Evolutionary conservation across 305 asterid species (phyloP), one percentile per base, ranked within the genome.

Genomic region (Andrographis paniculata): DNA sequence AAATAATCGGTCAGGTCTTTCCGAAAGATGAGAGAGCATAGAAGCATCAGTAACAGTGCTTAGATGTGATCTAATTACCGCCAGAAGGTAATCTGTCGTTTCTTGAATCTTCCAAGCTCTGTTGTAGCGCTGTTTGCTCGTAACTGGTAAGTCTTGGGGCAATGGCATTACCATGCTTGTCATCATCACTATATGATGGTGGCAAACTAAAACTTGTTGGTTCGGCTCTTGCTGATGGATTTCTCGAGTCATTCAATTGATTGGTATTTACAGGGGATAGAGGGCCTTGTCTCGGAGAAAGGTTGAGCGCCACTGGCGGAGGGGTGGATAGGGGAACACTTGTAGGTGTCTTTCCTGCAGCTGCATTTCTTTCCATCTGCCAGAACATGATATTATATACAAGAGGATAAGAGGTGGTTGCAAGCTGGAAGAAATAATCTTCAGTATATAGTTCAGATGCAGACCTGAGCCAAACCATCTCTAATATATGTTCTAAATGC

Each of bases 361-460:
- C 99, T 0, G 96, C 88, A 68, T 81, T 87, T 73, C 73, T 87
- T 76, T 93, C 99, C 99, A 84, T 93, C 99, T 93, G 89, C 72
- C 69, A 52, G 17, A 56, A 50, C 41, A 61, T 22, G 17, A 56
- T 46, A 60, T 14, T 17, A 21, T 20, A 14, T 27, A 50, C 50
- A 6, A 41, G 37, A 20, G 28, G 9, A 37, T 30, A 43, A 30
- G 52, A 39, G 38, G 28, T 7, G 28, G 14, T 15, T 11, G 16
- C 11, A 36, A 31, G 40, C 12, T 43, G 38, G 4, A 20, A n/a
- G 20, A 55, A 27, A 47, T 52, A 42, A 17, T 27, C 17, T 20
- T 45, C 9, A 39, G 52, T 24, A 47, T 6, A n/a, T 47, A 38
- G 53, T 58, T 21, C 27, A 46, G 58, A 59, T 55, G 44, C 65